phyloP scores from a whole-genome alignment of 192 early-diverging fungal genomes.

The Funneliformis geosporum region DNA sequence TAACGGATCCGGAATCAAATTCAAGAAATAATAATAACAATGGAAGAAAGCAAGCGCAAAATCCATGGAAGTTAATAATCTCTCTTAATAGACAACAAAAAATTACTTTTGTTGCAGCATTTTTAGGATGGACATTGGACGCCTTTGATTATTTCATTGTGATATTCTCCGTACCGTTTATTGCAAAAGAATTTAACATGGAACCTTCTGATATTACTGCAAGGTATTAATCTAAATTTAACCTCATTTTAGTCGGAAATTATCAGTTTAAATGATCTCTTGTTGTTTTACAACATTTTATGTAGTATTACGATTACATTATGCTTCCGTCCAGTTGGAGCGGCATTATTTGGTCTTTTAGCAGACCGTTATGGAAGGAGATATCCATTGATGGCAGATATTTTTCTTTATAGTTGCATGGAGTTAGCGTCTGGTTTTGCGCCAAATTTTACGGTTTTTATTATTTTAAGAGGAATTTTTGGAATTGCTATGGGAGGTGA shows the following conservation, averaged over 20 bases:
- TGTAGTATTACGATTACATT: constrained; percentile 67
- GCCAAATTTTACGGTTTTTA: constrained; percentile 59
- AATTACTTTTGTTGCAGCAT: constrained; percentile 36
- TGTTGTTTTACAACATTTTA: neutral
- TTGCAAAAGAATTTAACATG: constrained; percentile 58
- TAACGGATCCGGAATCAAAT: neutral
- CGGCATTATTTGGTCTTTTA: constrained; percentile 67
- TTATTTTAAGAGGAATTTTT: constrained; percentile 61
- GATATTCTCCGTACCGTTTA: constrained; percentile 54
- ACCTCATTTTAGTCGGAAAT: neutral
- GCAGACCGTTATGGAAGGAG: constrained; percentile 70
- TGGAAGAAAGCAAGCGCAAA: neutral
- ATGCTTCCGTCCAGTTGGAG: constrained; percentile 72
- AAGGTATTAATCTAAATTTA: constrained; percentile 12
- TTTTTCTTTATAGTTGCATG: constrained; percentile 61
- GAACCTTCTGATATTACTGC: constrained; percentile 55
- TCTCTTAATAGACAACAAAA: neutral
- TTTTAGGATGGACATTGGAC: constrained; percentile 75
- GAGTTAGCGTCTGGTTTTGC: constrained; percentile 70
- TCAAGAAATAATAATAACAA: too few species aligned
- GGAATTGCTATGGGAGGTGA: constrained; percentile 74
- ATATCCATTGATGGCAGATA: constrained; percentile 67
- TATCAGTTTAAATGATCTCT: neutral
- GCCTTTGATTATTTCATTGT: constrained; percentile 73
- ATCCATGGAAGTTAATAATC: constrained; percentile 11